Evolutionary conservation across 345 rosid genomes (phyloP), one percentile per base, ranked within the genome.

Genomic region (Viola odorata): DNA sequence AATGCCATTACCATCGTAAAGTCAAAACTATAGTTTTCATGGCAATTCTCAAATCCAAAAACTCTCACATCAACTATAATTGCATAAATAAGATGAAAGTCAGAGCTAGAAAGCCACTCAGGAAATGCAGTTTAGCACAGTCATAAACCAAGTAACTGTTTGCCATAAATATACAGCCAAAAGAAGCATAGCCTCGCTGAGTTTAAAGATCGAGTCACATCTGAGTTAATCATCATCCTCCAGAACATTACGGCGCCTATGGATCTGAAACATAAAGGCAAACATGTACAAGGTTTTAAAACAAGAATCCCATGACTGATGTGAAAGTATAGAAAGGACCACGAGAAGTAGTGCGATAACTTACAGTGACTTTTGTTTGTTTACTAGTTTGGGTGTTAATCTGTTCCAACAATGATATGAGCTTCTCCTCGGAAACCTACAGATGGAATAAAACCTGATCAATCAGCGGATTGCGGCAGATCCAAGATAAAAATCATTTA

Each of bases 281-380:
- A 41, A 45, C 52, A 0, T 39, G 32, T 23, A 23, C 32, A 23
- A 23, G 48, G 48, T 40, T 41, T 16, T 59, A 53, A n/a, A 54
- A 38, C 7, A 8, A n/a, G 39, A 56, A 7, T 7, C 3, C n/a
- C 7, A 3, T n/a, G 11, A 40, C 10, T 32, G 14, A 4, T 16
- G 4, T 0, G 17, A 45, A 48, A 51, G 10, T 38, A 55, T 2
- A 23, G 32, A 23, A 23, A 23, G 32, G 2, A 23, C 32, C 12
- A 5, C 13, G 10, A 17, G 37, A 40, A 17, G 44, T 7, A 14
- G 47, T 38, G 40, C 38, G 5, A 53, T 53, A 61, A 69, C 79
- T 57, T 81, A 87, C 96, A 7, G 96, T 92, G 69, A 92, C 98
- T 89, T 85, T 92, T 3, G 96, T 89, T 66, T 92, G 96, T 66